These are phyloP conservation scores for Skeletonema tropicum DNA, from an alignment of 108 stramenopile genomes.

Conservation along the genomic window DNA sequence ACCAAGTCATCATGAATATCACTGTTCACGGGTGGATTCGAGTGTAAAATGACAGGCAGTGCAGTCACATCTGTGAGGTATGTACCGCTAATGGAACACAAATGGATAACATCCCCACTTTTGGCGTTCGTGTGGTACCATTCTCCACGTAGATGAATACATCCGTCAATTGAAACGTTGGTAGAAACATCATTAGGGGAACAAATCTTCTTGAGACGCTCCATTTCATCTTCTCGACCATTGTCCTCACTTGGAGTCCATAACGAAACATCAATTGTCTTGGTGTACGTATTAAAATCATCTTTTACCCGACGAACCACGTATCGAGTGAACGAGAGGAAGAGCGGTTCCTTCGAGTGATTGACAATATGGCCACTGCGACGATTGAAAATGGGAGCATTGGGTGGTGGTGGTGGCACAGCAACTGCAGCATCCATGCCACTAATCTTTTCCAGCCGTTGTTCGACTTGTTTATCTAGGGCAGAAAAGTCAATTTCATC, in stretches of 20 bases:
- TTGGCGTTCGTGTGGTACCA: slow-evolving; percentile 72
- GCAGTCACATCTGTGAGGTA: slow-evolving; percentile 70
- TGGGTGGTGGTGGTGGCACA: slow-evolving; percentile 11
- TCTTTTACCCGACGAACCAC: slow-evolving; percentile 58
- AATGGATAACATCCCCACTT: slow-evolving; percentile 71
- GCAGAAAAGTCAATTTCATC: slow-evolving; percentile 64
- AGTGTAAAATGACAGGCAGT: slow-evolving; percentile 76
- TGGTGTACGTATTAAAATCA: slow-evolving; percentile 56
- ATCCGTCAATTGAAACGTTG: slow-evolving; percentile 47
- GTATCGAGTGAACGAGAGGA: slow-evolving; percentile 75
- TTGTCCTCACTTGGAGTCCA: slow-evolving; percentile 56
- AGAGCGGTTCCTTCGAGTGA: slow-evolving; percentile 40
- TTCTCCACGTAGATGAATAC: slow-evolving; percentile 75
- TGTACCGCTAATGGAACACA: slow-evolving; percentile 75
- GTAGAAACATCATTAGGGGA: background rate
- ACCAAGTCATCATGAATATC: slow-evolving; percentile 70
- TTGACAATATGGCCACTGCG: slow-evolving; percentile 9
- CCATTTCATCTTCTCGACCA: slow-evolving; percentile 31
- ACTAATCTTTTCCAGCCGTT: slow-evolving; percentile 21
- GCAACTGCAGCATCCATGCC: background rate
- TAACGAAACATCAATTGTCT: slow-evolving; percentile 58
- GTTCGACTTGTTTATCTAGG: slow-evolving; percentile 44
- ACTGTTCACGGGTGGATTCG: slow-evolving; percentile 52
- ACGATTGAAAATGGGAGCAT: slow-evolving; percentile 36
- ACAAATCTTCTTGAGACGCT: slow-evolving; percentile 34